Conservation (phyloP, 106 monocot species). For the Acorus gramineus region DNA sequence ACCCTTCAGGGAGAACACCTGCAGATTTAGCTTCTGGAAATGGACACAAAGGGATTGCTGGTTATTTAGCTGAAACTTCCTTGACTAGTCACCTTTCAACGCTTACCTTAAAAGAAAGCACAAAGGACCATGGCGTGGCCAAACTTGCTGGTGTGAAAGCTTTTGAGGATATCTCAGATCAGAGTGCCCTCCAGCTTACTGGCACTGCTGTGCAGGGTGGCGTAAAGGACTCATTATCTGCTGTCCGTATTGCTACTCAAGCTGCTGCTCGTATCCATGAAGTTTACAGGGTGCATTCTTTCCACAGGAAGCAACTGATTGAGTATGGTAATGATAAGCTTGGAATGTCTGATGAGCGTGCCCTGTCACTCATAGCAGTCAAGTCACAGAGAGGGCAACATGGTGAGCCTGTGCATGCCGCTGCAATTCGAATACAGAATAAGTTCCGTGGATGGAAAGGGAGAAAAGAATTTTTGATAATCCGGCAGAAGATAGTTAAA, state of each 20-base stretch:
- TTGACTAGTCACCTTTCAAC: slow-evolving; percentile 62
- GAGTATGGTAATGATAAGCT: slow-evolving; percentile 41
- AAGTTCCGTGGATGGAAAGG: slow-evolving; percentile 99
- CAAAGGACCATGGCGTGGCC: slow-evolving; percentile 16
- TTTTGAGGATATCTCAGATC: slow-evolving; percentile 26
- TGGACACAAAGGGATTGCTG: slow-evolving; percentile 95
- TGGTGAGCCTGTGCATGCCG: slow-evolving; percentile 50
- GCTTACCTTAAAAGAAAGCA: slow-evolving; percentile 54
- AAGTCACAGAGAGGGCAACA: slow-evolving; percentile 33
- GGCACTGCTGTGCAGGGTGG: slow-evolving; percentile 31
- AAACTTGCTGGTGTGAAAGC: slow-evolving; percentile 21
- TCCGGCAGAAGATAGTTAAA: slow-evolving; percentile 75
- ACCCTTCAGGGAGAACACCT: slow-evolving; percentile 79
- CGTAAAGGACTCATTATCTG: slow-evolving; percentile 58
- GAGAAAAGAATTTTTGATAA: slow-evolving; percentile 75
- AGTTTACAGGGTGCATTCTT: slow-evolving; percentile 79
- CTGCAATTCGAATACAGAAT: slow-evolving; percentile 83
- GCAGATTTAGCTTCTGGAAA: slow-evolving; percentile 90
- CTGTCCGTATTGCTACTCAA: slow-evolving; percentile 75
- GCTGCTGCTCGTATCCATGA: slow-evolving; percentile 87
- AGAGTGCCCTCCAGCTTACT: slow-evolving; percentile 6
- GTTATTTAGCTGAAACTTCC: slow-evolving; percentile 83
- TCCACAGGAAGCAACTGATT: slow-evolving; percentile 71
- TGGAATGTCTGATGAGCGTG: slow-evolving; percentile 58
- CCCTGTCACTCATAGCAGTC: slow-evolving; percentile 53